A percentile compares a stretch with the other conserved stretches of the same genome.
phyloP scores from a whole-genome alignment of 1,284 basidiomycete genomes.

The Puccinia coronata region DNA sequence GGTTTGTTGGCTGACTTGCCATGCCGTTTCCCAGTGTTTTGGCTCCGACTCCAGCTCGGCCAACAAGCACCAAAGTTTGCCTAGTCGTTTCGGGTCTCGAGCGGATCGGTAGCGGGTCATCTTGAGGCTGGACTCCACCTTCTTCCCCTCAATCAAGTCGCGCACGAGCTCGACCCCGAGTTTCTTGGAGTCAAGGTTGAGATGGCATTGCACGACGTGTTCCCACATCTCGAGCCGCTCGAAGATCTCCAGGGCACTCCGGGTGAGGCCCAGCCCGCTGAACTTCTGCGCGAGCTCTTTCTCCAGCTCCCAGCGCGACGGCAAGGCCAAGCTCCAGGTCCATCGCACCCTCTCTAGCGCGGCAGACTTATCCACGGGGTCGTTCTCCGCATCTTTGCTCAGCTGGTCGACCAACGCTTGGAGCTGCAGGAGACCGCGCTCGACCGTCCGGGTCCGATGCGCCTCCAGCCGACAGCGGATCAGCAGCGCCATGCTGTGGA shows the following conservation, averaged over 20 bases:
- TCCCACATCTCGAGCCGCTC: conserved; percentile 95
- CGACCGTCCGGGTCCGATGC: conserved; percentile 80
- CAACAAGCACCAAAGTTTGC: conserved; percentile 92
- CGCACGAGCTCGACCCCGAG: conserved; percentile 75
- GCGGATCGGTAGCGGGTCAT: conserved; percentile 60
- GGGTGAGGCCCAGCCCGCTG: conserved; percentile 77
- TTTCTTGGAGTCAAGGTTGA: conserved; percentile 73
- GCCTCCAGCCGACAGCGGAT: conserved; percentile 85
- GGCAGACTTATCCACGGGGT: conserved; percentile 18
- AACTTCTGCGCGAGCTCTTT: conserved; percentile 79
- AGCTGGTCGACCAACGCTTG: conserved; percentile 93
- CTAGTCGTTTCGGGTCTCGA: conserved; percentile 65
- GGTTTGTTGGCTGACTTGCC: conserved; percentile 74
- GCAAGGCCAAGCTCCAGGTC: conserved; percentile 75
- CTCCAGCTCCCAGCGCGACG: conserved; percentile 88
- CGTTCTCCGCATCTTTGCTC: conserved; percentile 60
- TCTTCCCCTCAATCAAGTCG: conserved; percentile 78
- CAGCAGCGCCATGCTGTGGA: conserved; percentile 90
- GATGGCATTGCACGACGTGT: conserved; percentile 82
- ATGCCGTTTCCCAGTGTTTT: conserved; percentile 78
- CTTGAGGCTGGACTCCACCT: conserved; percentile 75
- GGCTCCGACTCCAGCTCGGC: conserved; percentile 79
- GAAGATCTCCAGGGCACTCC: conserved; percentile 86
- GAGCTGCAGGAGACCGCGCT: conserved; percentile 82
- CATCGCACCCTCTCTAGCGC: conserved; percentile 71